These are phyloP conservation scores for Gossypium raimondii DNA, from an alignment of 345 rosid genomes.

Conservation along the genomic window DNA sequence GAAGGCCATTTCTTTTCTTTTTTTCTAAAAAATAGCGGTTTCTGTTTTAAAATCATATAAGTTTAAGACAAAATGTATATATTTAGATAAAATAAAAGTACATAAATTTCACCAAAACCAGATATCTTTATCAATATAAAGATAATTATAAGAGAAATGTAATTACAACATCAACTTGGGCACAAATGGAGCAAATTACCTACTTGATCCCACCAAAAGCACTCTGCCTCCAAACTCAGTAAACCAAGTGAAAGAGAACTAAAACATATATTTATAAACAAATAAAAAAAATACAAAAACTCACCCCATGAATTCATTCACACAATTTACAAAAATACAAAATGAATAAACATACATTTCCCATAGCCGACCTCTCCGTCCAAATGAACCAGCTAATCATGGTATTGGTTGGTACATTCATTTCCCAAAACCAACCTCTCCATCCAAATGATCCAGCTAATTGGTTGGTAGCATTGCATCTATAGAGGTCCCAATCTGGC, in stretches of 20 bases:
- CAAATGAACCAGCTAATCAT: conserved; percentile 14
- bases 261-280: not conserved
- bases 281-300: not conserved
- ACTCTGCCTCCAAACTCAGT: conserved; percentile 26
- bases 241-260: not conserved
- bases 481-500: conserved; percentile 71
- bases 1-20: too few relatives aligned
- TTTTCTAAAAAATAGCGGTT: too few relatives aligned
- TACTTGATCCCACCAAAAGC: conserved; percentile 12
- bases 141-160: conserved; percentile 10
- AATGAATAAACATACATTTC: conserved; percentile 19
- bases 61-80: too few relatives aligned
- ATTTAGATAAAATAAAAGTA: too few relatives aligned
- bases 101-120: conserved; percentile 14
- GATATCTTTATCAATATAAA: conserved; percentile 13
- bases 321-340: conserved; percentile 50
- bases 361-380: conserved; percentile 14
- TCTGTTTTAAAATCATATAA: too few relatives aligned
- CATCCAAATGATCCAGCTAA: conserved; percentile 16
- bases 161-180: conserved; percentile 27
- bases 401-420: conserved; percentile 19
- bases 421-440: conserved; percentile 15
- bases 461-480: conserved; percentile 40
- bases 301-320: conserved; percentile 34
- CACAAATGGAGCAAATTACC: conserved; percentile 23